These are phyloP conservation scores for Stachybotrys echinatus DNA, from an alignment of 2,329 filamentous ascomycete genomes.

Conservation along the genomic window DNA sequence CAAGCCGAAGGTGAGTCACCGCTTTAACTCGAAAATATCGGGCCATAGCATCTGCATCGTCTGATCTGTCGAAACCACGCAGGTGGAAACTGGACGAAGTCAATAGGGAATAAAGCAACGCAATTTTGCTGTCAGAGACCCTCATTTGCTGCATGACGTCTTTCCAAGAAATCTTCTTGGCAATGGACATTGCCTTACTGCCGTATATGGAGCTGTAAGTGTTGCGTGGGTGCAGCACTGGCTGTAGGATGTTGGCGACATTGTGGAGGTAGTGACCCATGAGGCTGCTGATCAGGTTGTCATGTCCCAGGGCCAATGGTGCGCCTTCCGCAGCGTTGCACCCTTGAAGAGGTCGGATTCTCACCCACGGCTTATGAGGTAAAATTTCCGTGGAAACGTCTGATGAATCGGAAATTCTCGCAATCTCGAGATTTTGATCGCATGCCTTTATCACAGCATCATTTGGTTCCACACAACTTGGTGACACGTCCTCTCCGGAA, in stretches of 20 bases:
- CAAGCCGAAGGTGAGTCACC: conserved; percentile 3
- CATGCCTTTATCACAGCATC: too few relatives aligned
- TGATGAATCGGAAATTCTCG: too few relatives aligned
- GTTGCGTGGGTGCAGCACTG: conserved; percentile 4
- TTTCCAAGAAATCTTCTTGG: neutral
- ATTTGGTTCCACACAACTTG: too few relatives aligned
- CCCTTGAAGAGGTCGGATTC: neutral
- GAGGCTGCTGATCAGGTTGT: conserved; percentile 1
- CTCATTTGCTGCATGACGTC: neutral
- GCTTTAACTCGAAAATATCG: conserved; percentile 3
- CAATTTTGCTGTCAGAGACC: conserved; percentile 3
- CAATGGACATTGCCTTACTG: conserved; percentile 5
- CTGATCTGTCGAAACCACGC: conserved; percentile 1
- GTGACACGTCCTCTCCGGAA: too few relatives aligned
- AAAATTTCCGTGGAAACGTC: too few relatives aligned
- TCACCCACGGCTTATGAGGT: too few relatives aligned
- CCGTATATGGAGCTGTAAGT: conserved; percentile 6
- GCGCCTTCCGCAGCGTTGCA: too few relatives aligned
- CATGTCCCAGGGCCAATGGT: too few relatives aligned
- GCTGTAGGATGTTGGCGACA: conserved; percentile 6
- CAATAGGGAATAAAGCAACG: conserved; percentile 7
- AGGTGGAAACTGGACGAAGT: conserved; percentile 6
- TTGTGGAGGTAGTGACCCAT: conserved; percentile 4
- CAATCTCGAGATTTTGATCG: too few relatives aligned
- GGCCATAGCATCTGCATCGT: conserved; percentile 1